These are phyloP conservation scores for Neurospora tetrasperma DNA, from an alignment of 495 filamentous ascomycete genomes.

Conservation along the genomic window DNA sequence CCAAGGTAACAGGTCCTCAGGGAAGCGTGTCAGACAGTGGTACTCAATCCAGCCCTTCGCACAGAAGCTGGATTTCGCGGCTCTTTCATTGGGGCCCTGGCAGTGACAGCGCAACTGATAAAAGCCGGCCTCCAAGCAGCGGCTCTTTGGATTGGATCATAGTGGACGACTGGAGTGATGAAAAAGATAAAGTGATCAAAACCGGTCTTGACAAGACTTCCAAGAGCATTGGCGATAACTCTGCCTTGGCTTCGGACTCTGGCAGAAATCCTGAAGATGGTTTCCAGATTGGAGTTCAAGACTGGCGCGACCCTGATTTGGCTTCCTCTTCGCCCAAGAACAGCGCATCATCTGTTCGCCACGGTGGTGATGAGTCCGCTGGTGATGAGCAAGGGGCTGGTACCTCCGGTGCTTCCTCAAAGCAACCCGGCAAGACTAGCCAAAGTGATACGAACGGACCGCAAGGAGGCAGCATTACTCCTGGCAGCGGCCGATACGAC, in stretches of 20 bases:
- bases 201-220: conserved; percentile 22
- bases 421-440: conserved; percentile 24
- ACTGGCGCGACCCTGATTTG: conserved; percentile 84
- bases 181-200: conserved; percentile 29
- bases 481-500: conserved; percentile 66
- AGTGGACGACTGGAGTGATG: conserved; percentile 58
- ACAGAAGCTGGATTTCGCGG: conserved; percentile 44
- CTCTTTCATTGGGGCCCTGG: conserved; percentile 40
- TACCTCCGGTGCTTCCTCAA: conserved; percentile 1
- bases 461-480: conserved; percentile 61
- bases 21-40: conserved; percentile 4
- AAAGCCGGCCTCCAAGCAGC: conserved; percentile 66
- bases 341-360: conserved; percentile 6
- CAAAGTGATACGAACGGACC: conserved; percentile 23
- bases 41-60: conserved; percentile 4
- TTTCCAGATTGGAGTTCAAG: conserved; percentile 87
- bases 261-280: conserved; percentile 43
- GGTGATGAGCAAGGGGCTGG: conserved; percentile 4
- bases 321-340: conserved; percentile 29
- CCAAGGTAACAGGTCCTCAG: conserved; percentile 4
- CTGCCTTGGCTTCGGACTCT: conserved; percentile 8
- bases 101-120: conserved; percentile 34
- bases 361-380: conserved; percentile 2
- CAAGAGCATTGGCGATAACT: conserved; percentile 16
- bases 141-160: conserved; percentile 72